Percentiles rank a stretch among this genome's conserved stretches.
phyloP scores from a whole-genome alignment of 371 early-diverging fungal genomes.

The Mortierella sp. region DNA sequence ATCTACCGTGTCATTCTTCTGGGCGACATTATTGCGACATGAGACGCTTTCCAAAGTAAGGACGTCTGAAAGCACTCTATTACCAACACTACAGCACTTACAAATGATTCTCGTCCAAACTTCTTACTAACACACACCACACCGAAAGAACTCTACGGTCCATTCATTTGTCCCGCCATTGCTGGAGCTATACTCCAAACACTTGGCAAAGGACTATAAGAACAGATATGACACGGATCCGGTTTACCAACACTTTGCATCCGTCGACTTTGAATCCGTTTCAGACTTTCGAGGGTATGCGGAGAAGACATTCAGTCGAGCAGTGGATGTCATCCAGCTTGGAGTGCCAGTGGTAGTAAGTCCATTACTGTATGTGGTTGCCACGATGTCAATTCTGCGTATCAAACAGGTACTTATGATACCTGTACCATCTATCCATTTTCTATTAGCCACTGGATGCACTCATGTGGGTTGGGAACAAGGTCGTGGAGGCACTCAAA shows the following conservation, averaged over 20 bases:
- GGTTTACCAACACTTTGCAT: constrained; percentile 39
- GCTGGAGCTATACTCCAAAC: constrained; percentile 33
- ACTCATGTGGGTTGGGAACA: constrained; percentile 44
- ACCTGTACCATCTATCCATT: neutral
- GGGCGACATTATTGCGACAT: constrained; percentile 44
- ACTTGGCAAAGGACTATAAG: constrained; percentile 35
- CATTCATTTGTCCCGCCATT: constrained; percentile 29
- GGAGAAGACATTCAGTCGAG: constrained; percentile 25
- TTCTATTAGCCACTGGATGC: constrained; percentile 32
- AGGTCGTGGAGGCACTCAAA: constrained; percentile 26
- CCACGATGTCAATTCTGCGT: neutral
- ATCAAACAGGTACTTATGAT: no score
- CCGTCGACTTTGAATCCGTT: constrained; percentile 39
- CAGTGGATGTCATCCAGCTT: constrained; percentile 44
- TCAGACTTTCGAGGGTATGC: constrained; percentile 33
- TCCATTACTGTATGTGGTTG: neutral
- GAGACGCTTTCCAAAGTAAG: constrained; percentile 41
- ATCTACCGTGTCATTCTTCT: constrained; percentile 44
- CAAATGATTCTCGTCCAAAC: no score
- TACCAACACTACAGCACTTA: neutral
- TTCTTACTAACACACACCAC: no score
- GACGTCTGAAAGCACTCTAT: neutral
- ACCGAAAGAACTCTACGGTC: constrained; percentile 40
- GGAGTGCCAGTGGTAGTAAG: constrained; percentile 44
- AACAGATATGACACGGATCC: constrained; percentile 25